These are phyloP conservation scores for Breynia disticha DNA, from an alignment of 441 rosid species.

Conservation along the genomic window DNA sequence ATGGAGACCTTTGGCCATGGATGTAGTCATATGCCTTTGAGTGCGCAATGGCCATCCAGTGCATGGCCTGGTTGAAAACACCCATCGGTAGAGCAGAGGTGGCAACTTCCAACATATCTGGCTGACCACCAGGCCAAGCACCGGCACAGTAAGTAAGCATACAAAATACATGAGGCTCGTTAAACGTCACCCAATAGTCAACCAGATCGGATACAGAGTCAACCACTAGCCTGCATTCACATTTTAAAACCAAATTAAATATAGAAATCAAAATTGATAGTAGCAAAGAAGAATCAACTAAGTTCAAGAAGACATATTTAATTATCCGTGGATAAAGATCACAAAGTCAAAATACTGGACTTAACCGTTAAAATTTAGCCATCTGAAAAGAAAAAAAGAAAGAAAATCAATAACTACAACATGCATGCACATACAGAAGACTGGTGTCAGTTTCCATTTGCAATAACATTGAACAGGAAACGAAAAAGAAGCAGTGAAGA, in stretches of 20 bases:
- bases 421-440: too few species aligned
- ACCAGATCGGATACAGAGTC: conserved; percentile 65
- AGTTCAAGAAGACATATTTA: too few species aligned
- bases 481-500: conserved; percentile 6
- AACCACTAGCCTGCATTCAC: conserved; percentile 67
- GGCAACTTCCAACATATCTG: conserved; percentile 83
- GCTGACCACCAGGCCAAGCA: conserved; percentile 97
- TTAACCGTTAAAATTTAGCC: too few species aligned
- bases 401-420: too few species aligned
- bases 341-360: too few species aligned
- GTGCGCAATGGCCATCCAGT: conserved; percentile 86
- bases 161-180: conserved; percentile 85
- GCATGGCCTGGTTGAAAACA: conserved; percentile 73
- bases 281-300: too few species aligned
- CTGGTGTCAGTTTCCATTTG: background rate
- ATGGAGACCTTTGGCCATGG: conserved; percentile 46
- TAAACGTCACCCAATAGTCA: conserved; percentile 87
- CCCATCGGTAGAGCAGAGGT: conserved; percentile 88
- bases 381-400: too few species aligned
- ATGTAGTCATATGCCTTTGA: conserved; percentile 77
- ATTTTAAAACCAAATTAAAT: too few species aligned
- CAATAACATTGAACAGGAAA: background rate
- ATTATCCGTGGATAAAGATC: too few species aligned
- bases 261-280: too few species aligned
- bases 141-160: conserved; percentile 94